Base-by-base conservation (phyloP, 2,329 filamentous ascomycete species). In the Sodiomyces alkalinus region DNA sequence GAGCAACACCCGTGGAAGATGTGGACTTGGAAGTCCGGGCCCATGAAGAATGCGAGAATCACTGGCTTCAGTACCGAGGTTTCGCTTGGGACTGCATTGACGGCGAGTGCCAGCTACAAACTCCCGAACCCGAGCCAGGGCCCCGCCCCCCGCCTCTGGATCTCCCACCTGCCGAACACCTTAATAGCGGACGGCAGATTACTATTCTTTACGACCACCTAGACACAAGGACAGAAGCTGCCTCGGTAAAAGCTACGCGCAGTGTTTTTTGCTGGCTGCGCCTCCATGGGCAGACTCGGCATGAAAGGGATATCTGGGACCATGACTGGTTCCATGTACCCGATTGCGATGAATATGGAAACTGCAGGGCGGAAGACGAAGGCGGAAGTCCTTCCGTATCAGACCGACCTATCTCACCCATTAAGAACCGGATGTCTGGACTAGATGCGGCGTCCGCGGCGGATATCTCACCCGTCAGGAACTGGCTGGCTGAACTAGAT, bases 261-360 rank as follows among this genome's bases (percentile, higher is more conserved):
- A 46, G 30, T 18, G 45, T 48, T 20, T 45, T 50, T 27, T 30
- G 35, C 24, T 50, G 45, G 44, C 38, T 49, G 26, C 35, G 43
- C 20, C 19, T 21, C 33, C 33, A 44, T 22, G 43, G 41, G 9
- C 46, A 37, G 27, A 27, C 42, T 20, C 22, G 17, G 22, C 27
- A 34, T 13, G 42, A 48, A 29, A 31, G 33, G 19, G 33, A 27
- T 0, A 41, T 46, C n/a, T 37, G 32, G 33, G 17, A 20, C 7
- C 41, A 46, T 27, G 36, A 43, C 27, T 48, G 41, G 43, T 40
- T 47, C 31, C 27, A 30, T 5, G 30, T 29, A 12, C 33, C 31
- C 10, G 36, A 36, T 22, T 39, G 34, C 7, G 42, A 48, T 15
- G 40, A 44, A 6, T 39, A 43, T n/a, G 29, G 30, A 16, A 16